Percentiles rank a stretch among this genome's conserved stretches.
Evolutionary conservation across 768 basidiomycete genomes (phyloP).

Genomic region (Suillus sp.): DNA sequence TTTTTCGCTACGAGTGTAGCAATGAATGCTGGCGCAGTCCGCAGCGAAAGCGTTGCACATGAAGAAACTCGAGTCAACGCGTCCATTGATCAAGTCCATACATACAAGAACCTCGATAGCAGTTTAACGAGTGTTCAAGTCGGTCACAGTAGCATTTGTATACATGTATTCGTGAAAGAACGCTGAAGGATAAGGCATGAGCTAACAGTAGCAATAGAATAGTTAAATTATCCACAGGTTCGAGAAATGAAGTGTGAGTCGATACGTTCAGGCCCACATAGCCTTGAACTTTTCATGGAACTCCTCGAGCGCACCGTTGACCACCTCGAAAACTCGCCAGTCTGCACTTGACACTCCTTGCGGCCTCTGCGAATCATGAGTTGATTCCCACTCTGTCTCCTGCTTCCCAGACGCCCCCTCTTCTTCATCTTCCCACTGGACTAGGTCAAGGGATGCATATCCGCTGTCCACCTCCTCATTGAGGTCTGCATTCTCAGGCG

Average conservation of each 20-base stretch:
- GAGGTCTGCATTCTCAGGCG: conserved; percentile 20
- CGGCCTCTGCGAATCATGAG: conserved; percentile 29
- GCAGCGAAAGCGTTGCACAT: too few species aligned
- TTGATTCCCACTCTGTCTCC: not conserved
- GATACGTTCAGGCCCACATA: conserved; percentile 54
- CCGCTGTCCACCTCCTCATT: conserved; percentile 37
- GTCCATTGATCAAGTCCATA: too few species aligned
- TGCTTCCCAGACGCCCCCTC: conserved; percentile 9
- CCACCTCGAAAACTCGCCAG: conserved; percentile 57
- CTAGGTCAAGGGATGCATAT: conserved; percentile 32
- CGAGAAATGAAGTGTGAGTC: not conserved
- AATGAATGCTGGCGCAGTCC: too few species aligned
- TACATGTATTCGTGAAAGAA: not conserved
- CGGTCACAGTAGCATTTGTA: not conserved
- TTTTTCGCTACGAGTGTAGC: too few species aligned
- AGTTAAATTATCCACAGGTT: not conserved
- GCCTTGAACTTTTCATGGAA: conserved; percentile 61
- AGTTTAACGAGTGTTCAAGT: not conserved
- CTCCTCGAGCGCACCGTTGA: conserved; percentile 45
- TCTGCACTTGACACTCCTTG: conserved; percentile 45
- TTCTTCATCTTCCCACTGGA: conserved; percentile 27
- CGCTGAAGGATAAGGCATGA: not conserved
- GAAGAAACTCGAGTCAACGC: too few species aligned
- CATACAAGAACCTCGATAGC: too few species aligned
- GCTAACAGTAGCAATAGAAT: not conserved